These are phyloP conservation scores for Saccharomyces hybrid DNA, from an alignment of 1,139 yeast species.

Conservation along the genomic window DNA sequence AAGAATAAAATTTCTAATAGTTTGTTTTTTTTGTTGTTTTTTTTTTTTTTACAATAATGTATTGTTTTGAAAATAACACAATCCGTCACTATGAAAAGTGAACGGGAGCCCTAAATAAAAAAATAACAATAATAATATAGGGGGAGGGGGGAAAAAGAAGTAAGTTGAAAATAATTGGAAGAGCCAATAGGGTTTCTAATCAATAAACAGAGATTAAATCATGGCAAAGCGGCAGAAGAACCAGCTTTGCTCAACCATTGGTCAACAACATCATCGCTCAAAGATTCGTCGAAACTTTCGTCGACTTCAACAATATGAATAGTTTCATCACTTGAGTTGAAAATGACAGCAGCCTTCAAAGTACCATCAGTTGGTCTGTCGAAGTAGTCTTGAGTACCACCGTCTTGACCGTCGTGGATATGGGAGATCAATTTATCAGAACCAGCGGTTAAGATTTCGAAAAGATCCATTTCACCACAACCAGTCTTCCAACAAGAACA, in stretches of 20 bases:
- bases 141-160: neutral
- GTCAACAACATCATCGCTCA: constrained; percentile 46
- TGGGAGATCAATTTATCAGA: constrained; percentile 69
- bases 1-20: neutral
- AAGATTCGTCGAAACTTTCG: constrained; percentile 46
- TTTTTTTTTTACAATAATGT: neutral
- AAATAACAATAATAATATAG: neutral
- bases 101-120: neutral
- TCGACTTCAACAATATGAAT: constrained; percentile 56
- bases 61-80: constrained; percentile 1
- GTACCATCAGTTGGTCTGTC: constrained; percentile 69
- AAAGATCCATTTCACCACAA: constrained; percentile 92
- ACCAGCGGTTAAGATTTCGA: constrained; percentile 72
- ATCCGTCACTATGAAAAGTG: constrained; percentile 1
- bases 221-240: constrained; percentile 38
- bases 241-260: constrained; percentile 49
- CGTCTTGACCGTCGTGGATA: constrained; percentile 86
- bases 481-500: constrained; percentile 97
- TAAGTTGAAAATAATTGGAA: neutral
- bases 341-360: constrained; percentile 85
- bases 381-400: constrained; percentile 84
- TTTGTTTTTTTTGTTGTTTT: too few species aligned
- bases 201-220: neutral
- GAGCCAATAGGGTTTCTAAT: neutral
- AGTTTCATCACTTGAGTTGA: constrained; percentile 44